Percentiles rank a stretch among this genome's conserved stretches.
Evolutionary conservation across 139 green algal species (phyloP).

Genomic region (Gonium pectorale): DNA sequence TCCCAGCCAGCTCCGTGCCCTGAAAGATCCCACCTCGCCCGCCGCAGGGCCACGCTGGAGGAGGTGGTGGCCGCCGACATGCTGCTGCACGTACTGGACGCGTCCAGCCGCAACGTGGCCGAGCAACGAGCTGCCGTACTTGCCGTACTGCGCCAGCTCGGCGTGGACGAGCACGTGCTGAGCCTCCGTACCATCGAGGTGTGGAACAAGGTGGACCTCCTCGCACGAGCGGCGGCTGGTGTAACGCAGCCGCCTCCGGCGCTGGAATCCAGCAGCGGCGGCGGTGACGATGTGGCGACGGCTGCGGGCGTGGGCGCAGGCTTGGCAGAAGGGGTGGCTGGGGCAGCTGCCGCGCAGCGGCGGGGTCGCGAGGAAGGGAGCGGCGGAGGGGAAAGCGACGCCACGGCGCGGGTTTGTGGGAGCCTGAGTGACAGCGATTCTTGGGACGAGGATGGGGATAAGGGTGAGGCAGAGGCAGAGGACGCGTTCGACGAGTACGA

Average conservation of each 20-base stretch:
- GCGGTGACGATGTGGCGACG: not conserved
- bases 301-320: not conserved
- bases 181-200: constrained; percentile 36
- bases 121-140: constrained; percentile 71
- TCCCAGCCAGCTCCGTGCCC: no score
- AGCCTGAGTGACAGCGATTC: no score
- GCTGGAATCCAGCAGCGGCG: no score
- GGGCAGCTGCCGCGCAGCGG: not conserved
- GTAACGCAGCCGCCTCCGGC: no score
- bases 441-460: no score
- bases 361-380: not conserved
- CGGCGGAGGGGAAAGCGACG: not conserved
- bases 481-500: not conserved
- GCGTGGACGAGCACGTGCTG: constrained; percentile 19
- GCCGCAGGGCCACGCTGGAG: constrained; percentile 71
- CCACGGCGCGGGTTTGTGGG: no score
- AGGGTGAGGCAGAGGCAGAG: not conserved
- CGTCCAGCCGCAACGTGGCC: constrained; percentile 47
- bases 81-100: constrained; percentile 83
- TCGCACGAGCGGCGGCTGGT: no score
- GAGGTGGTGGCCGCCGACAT: constrained; percentile 73
- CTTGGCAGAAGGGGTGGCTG: not conserved
- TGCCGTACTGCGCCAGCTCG: constrained; percentile 50
- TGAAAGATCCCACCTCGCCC: no score
- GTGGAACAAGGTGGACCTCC: constrained; percentile 47